Base-by-base conservation (phyloP, 164 flowering plant genomes). In the Berberis vulgaris region DNA sequence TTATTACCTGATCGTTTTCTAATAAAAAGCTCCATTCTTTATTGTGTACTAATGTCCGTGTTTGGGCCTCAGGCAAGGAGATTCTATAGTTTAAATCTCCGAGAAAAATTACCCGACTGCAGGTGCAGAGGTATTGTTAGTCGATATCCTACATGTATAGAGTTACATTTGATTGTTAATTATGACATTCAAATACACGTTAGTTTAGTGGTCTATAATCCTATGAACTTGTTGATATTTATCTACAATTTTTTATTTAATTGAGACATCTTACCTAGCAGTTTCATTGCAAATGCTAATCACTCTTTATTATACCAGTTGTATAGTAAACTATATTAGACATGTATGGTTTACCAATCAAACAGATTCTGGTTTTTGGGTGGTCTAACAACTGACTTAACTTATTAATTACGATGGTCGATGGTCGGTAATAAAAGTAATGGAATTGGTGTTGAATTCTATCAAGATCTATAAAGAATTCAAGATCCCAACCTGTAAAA, bases 71-170 rank as follows among this genome's bases (percentile, higher is more conserved):
- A 8, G 80, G 73, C 62, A 72, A 38, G 45, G 77, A 67, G 62
- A 77, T 74, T 61, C 80, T 66, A 62, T 77, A 77, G 42, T 74
- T 77, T 65, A 77, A 61, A 71, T 77, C 80, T 4, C 80, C 80
- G 2, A 77, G 64, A 66, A 69, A 77, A 11, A 77, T 45, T 54
- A 77, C 65, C 41, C 70, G 76, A 49, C 78, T 74, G 72, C 72
- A 61, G 7, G 6, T 46, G 49, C 49, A 46, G 2, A 52, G 0
- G n/a, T 52, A 52, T 52, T 52, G 4, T 52, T 7, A 52, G n/a
- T 52, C n/a, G n/a, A 12, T 52, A 46, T 46, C n/a, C n/a, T 52
- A 52, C 10, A 52, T 52, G 4, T 52, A 46, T 46, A 46, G 49
- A 26, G 26, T 26, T 26, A 26, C 26, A 26, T 52, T 52, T 7